These are phyloP conservation scores for Turritis glabra DNA, from an alignment of 345 rosid species.

Conservation along the genomic window DNA sequence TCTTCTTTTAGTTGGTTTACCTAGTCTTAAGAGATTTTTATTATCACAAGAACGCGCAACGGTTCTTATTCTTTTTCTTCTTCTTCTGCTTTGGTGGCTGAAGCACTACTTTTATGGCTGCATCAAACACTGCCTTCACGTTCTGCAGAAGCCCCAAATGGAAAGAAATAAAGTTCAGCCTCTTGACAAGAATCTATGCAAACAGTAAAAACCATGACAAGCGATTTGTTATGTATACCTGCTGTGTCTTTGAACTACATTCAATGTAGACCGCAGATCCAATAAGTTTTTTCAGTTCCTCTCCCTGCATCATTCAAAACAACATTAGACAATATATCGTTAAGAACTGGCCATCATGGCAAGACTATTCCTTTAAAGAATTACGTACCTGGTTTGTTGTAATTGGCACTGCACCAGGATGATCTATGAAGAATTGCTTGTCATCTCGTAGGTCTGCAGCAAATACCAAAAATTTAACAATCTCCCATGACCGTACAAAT, in stretches of 20 bases:
- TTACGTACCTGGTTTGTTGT: constrained; percentile 54
- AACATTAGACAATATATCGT: not conserved
- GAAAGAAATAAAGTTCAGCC: not conserved
- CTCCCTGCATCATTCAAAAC: constrained; percentile 58
- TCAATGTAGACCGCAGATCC: constrained; percentile 87
- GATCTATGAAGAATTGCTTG: constrained; percentile 63
- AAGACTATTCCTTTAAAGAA: not conserved
- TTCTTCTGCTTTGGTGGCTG: constrained; percentile 87
- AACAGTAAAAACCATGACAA: not conserved
- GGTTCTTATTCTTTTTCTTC: constrained; percentile 68
- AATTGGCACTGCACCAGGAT: constrained; percentile 75
- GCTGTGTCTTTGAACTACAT: constrained; percentile 93
- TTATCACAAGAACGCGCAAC: constrained; percentile 70
- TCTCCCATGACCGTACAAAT: not conserved
- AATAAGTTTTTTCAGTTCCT: constrained; percentile 87
- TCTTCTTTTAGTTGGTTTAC: constrained; percentile 15
- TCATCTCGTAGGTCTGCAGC: constrained; percentile 76
- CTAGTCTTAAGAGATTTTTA: constrained; percentile 13
- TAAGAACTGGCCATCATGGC: not conserved
- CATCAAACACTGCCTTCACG: constrained; percentile 84
- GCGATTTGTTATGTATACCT: constrained; percentile 45
- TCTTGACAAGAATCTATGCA: constrained; percentile 3
- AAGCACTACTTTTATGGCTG: constrained; percentile 84
- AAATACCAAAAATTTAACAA: not conserved
- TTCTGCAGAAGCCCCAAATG: constrained; percentile 46